Conservation (phyloP, 2,329 filamentous ascomycete genomes). For the Pseudogymnoascus sp. region DNA sequence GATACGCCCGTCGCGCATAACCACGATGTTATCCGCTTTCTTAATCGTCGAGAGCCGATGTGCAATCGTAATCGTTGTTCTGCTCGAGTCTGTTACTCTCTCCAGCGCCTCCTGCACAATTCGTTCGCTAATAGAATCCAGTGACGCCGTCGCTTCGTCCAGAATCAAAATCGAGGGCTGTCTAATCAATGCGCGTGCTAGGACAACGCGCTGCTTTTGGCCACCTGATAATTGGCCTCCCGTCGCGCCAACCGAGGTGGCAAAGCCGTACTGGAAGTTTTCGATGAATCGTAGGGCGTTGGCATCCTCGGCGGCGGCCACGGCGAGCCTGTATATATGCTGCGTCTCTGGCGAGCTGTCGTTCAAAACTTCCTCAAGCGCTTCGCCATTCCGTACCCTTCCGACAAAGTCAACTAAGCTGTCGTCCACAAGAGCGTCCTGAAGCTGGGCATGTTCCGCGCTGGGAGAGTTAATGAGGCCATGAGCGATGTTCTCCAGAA, state of each 20-base stretch:
- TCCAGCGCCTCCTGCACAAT: constrained; percentile 41
- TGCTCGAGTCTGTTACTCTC: constrained; percentile 22
- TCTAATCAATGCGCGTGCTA: constrained; percentile 50
- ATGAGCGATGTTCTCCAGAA: constrained; percentile 45
- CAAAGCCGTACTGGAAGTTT: constrained; percentile 41
- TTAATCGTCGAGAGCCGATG: constrained; percentile 36
- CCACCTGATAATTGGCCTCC: constrained; percentile 49
- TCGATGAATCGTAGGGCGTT: constrained; percentile 52
- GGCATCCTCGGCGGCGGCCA: constrained; percentile 43
- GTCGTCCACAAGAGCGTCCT: constrained; percentile 29
- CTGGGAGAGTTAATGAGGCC: constrained; percentile 36
- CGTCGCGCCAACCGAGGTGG: constrained; percentile 45
- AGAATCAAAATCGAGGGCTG: constrained; percentile 52
- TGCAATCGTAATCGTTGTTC: constrained; percentile 36
- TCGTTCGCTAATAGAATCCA: constrained; percentile 52
- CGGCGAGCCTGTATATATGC: background rate
- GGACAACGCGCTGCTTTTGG: constrained; percentile 52
- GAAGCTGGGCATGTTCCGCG: constrained; percentile 36
- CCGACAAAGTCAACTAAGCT: constrained; percentile 42
- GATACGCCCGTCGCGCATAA: constrained; percentile 32
- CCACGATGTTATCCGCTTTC: constrained; percentile 35
- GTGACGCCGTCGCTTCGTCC: constrained; percentile 54
- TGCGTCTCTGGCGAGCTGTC: constrained; percentile 1
- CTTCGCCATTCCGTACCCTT: constrained; percentile 13
- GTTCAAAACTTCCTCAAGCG: constrained; percentile 4